Conservation (phyloP, 2,329 filamentous ascomycete species). For the Trichophyton verrucosum region DNA sequence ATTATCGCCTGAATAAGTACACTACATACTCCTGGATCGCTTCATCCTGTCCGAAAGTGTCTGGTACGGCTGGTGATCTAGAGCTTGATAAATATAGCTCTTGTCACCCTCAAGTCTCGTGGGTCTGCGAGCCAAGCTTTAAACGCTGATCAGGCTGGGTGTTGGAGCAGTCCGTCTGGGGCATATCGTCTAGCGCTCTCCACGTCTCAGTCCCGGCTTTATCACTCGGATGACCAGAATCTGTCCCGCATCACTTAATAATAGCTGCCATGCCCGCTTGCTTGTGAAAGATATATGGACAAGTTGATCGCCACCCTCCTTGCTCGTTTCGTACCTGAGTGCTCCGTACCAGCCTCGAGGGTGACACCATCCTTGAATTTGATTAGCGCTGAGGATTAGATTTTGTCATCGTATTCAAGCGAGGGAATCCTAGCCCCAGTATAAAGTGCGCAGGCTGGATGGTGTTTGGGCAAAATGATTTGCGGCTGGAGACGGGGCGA, state of each 20-base stretch:
- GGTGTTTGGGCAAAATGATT: background rate
- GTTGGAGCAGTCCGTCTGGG: background rate
- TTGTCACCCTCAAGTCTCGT: background rate
- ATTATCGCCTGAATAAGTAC: no score
- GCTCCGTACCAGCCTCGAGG: background rate
- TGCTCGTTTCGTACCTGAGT: background rate
- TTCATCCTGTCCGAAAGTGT: background rate
- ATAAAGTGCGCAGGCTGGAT: background rate
- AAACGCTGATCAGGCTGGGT: background rate
- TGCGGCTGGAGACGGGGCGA: constrained; percentile 1
- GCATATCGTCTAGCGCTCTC: background rate
- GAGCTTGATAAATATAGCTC: background rate
- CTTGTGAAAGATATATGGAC: background rate
- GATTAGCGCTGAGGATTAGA: background rate
- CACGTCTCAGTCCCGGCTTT: background rate
- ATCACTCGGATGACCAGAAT: background rate
- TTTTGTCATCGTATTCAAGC: constrained; percentile 1
- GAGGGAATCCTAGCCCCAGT: background rate
- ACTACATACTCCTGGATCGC: background rate
- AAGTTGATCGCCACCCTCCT: background rate
- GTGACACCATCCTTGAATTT: background rate
- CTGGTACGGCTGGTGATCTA: background rate
- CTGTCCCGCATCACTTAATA: background rate
- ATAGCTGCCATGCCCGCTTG: background rate
- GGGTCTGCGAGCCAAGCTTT: background rate